phyloP scores from a whole-genome alignment of 2,329 filamentous ascomycete species.

The Colletotrichum eremochloae region DNA sequence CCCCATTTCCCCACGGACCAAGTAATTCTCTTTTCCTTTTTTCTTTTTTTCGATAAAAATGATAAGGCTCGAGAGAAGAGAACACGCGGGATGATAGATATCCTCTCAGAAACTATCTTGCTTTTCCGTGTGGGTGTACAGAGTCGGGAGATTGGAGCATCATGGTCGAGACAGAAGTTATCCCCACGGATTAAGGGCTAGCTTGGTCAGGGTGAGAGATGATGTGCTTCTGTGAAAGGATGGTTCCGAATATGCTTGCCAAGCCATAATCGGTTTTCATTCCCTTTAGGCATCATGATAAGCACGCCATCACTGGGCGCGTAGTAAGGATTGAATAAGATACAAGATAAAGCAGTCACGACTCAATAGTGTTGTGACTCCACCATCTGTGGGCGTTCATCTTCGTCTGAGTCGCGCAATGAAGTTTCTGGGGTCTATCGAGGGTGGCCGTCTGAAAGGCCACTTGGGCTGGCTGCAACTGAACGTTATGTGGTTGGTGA shows the following conservation, averaged over 20 bases:
- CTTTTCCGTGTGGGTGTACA: no score
- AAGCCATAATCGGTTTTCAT: neutral
- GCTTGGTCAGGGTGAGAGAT: no score
- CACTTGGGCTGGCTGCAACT: neutral
- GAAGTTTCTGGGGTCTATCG: neutral
- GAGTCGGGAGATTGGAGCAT: no score
- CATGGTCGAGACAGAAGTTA: neutral
- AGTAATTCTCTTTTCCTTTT: no score
- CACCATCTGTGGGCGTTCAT: neutral
- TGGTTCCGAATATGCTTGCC: neutral
- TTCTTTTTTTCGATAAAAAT: no score
- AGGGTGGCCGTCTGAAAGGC: neutral
- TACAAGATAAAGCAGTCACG: neutral
- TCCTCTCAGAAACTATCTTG: no score
- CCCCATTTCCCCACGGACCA: no score
- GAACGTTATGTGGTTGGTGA: neutral
- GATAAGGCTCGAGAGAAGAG: no score
- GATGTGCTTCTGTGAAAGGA: neutral
- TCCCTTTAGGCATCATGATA: neutral
- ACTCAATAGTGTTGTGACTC: neutral
- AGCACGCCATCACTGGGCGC: neutral
- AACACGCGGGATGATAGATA: no score
- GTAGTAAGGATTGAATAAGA: neutral
- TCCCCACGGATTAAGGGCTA: neutral
- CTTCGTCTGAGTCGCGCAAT: neutral